These are phyloP conservation scores for Rhamnella rubrinervis DNA, from an alignment of 331 rosid genomes.

Conservation along the genomic window DNA sequence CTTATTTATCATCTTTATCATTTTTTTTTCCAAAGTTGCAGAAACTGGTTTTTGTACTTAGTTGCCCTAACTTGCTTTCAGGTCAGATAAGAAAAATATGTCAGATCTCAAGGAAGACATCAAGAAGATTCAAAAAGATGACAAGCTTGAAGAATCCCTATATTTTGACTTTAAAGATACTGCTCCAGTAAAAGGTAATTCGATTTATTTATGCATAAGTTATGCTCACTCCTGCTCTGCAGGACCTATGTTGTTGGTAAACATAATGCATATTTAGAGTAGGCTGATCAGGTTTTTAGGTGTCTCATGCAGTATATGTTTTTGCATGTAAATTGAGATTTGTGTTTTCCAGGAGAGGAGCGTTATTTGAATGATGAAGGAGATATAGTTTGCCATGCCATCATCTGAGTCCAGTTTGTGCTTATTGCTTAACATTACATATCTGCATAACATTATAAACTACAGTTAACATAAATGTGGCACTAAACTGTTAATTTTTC, in stretches of 20 bases:
- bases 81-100: slow-evolving; percentile 41
- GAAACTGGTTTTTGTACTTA: slow-evolving; percentile 20
- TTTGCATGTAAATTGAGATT: too few relatives aligned
- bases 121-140: slow-evolving; percentile 24
- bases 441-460: slow-evolving; percentile 8
- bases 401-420: slow-evolving; percentile 13
- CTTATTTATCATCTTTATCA: not conserved
- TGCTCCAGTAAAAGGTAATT: slow-evolving; percentile 51
- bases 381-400: too few relatives aligned
- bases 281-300: too few relatives aligned
- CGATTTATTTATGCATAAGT: slow-evolving; percentile 1
- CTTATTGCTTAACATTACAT: not conserved
- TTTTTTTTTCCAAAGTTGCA: slow-evolving; percentile 15
- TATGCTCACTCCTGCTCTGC: slow-evolving; percentile 6
- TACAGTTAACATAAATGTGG: slow-evolving; percentile 16
- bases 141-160: slow-evolving; percentile 31
- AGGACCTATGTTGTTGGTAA: not conserved
- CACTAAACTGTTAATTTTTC: slow-evolving; percentile 31
- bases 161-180: slow-evolving; percentile 36
- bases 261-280: not conserved
- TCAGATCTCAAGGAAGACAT: slow-evolving; percentile 34
- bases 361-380: too few relatives aligned
- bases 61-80: slow-evolving; percentile 26
- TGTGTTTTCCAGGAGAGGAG: too few relatives aligned
- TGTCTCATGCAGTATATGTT: too few relatives aligned